A percentile compares a stretch with the other conserved stretches of the same genome.
These are phyloP conservation scores for Pseudocercospora musae DNA, from an alignment of 2,329 filamentous ascomycete genomes.

Conservation along the genomic window DNA sequence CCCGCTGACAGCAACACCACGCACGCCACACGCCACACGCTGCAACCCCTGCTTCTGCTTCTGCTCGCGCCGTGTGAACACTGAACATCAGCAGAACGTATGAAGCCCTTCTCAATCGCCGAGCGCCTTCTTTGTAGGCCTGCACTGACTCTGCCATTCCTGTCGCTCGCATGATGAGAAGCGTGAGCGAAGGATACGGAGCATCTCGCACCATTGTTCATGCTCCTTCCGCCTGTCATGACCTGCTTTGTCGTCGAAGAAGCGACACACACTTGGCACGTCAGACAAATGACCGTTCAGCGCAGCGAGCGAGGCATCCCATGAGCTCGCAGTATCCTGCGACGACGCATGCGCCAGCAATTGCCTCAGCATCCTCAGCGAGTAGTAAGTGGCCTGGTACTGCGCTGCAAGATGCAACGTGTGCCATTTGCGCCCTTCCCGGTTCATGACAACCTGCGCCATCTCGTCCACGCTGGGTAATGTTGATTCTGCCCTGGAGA, in stretches of 20 bases:
- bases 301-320: constrained; percentile 4
- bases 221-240: constrained; percentile 9
- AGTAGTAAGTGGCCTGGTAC: constrained; percentile 44
- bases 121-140: constrained; percentile 41
- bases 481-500: constrained; percentile 10
- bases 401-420: constrained; percentile 41
- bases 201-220: constrained; percentile 12
- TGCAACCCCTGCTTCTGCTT: neutral
- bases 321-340: constrained; percentile 46
- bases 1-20: neutral
- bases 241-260: constrained; percentile 14
- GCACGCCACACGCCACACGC: neutral
- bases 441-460: constrained; percentile 28
- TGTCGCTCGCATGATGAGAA: constrained; percentile 3
- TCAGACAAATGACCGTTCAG: constrained; percentile 10
- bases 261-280: constrained; percentile 22
- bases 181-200: constrained; percentile 3
- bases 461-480: constrained; percentile 24
- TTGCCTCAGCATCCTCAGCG: constrained; percentile 42
- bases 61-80: too few relatives aligned
- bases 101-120: constrained; percentile 6
- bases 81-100: too few relatives aligned
- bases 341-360: constrained; percentile 26
- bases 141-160: constrained; percentile 57
- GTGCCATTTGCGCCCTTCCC: constrained; percentile 37